Base-by-base conservation (phyloP, 2,329 filamentous ascomycete species). In the Aureobasidium sp. region DNA sequence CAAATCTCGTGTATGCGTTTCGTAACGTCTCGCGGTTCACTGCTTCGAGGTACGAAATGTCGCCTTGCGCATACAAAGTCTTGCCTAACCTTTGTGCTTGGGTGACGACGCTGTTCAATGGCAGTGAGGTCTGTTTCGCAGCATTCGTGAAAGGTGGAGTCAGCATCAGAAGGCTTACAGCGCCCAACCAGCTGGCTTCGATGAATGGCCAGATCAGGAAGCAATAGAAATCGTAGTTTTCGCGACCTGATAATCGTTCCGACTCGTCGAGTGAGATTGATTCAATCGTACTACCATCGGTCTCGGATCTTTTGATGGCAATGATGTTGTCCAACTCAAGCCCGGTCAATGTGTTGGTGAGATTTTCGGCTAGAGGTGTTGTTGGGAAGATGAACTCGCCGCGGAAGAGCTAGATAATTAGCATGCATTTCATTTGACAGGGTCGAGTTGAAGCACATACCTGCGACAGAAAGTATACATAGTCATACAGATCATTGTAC, bases 201-300 rank as follows among this genome's bases (percentile, higher is more conserved):
- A 97, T 90, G 61, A 98, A 98, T 0, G 93, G 93, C 93, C 93
- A 98, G 58, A 98, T 89, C 17, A 98, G 73, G 76, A 97, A 98
- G 71, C 91, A 97, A 71, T 97, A 97, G 70, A 98, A 98, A 66
- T 98, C 93, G 63, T 87, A 98, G 63, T 96, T 97, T 69, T 98
- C 93, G 32, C 91, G 77, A 1, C 93, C 93, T 6, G 79, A 83
- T 25, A 79, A 76, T 16, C 90, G 79, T 68, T 98, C 93, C 3
- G 79, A 72, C 5, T 86, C 80, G 16, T 86, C 85, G 6, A 98
- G 75, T 4, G 89, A 88, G 32, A 96, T 74, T 53, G 74, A 81
- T 1, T 74, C 73, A n/a, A 89, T 78, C 0, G 78, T 75, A 0
- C 75, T 76, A 4, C 74, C 70, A 32, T 79, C 71, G 49, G 72